A percentile compares a stretch with the other conserved stretches of the same genome.
Conservation (phyloP, 305 asterid species). For the Withania somnifera region DNA sequence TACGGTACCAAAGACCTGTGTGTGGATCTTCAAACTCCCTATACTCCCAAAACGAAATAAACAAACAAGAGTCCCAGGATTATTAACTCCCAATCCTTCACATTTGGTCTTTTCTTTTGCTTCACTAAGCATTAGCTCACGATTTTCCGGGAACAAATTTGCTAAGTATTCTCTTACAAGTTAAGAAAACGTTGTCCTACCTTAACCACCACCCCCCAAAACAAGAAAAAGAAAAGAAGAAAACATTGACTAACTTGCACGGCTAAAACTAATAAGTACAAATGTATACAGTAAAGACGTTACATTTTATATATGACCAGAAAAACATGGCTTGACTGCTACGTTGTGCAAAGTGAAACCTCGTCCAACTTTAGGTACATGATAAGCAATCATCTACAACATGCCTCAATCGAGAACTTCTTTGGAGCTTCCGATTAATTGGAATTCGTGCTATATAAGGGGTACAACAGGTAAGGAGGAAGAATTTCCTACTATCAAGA, state of each 20-base stretch:
- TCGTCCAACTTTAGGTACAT: neutral
- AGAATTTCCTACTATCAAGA: too few relatives aligned
- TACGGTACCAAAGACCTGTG: neutral
- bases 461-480: too few relatives aligned
- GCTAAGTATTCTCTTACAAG: neutral
- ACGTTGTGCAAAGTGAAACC: slow-evolving; percentile 1
- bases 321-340: neutral
- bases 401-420: neutral
- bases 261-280: neutral
- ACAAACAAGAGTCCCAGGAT: neutral
- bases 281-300: neutral
- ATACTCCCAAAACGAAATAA: neutral
- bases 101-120: neutral
- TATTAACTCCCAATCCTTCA: neutral
- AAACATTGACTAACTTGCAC: neutral
- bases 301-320: neutral
- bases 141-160: neutral
- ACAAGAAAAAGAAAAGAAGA: too few relatives aligned
- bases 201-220: neutral
- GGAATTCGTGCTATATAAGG: neutral
- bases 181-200: neutral
- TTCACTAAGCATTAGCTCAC: neutral
- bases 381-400: neutral
- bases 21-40: neutral
- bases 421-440: neutral